Evolutionary conservation across 441 rosid genomes (phyloP), one percentile per base, ranked within the genome.

Genomic region (Pelargonium myrrhifolium): DNA sequence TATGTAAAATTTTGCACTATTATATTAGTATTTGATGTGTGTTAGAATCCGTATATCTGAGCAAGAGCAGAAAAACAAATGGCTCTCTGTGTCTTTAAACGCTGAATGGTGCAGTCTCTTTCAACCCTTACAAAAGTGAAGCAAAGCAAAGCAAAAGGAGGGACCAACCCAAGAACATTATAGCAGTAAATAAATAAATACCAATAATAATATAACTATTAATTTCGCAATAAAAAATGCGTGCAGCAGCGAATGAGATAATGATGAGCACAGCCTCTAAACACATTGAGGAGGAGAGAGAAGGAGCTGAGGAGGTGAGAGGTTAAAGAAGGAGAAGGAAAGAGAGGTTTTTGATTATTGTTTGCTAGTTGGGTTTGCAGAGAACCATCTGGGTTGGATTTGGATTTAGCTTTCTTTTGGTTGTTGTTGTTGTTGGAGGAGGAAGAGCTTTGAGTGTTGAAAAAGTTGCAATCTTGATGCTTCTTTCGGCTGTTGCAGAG

Each of bases 41-140:
- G n/a, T 43, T 1, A 43, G 49, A 43, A 43, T 39, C 79, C 74
- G 78, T 67, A 69, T 20, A 31, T 61, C 47, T 72, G 74, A 64
- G 69, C 60, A 66, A 43, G 61, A 58, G 75, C 61, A 71, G 72
- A 72, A 51, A 65, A 72, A 65, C 76, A 78, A 73, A 71, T 70
- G 64, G 9, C 20, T 15, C 20, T 53, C 70, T 26, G 22, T 53
- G 72, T 26, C 72, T 71, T 68, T 74, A 69, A 78, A 60, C 66
- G 35, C 74, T 69, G 71, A 62, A 68, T 62, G 68, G 84, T 65
- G 78, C 80, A 62, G 84, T 82, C 86, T 45, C 79, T 82, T 78
- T 78, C 80, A 73, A 20, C 20, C 64, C 68, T 63, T 53, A 18
- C 8, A 65, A 71, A 47, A 15, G n/a, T n/a, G n/a, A 37, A 11